A percentile compares a stretch with the other conserved stretches of the same genome.
Conservation (phyloP, 495 filamentous ascomycete species). For the Aspergillus olivimuriae region DNA sequence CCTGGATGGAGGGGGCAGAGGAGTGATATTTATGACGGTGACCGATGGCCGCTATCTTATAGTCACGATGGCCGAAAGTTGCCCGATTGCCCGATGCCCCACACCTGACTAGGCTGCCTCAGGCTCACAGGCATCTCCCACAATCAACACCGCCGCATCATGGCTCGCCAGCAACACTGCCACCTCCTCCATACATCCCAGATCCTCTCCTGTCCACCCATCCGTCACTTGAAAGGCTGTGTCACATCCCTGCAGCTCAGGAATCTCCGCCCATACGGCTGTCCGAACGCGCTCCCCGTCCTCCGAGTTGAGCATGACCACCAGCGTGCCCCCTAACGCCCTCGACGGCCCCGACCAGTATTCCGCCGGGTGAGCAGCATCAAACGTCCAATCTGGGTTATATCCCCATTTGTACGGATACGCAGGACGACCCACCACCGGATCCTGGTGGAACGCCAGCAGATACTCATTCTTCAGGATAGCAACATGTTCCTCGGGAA, state of each 20-base stretch:
- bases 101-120: too few species aligned
- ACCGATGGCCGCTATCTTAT: too few species aligned
- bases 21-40: too few species aligned
- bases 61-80: too few species aligned
- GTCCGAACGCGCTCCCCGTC: conserved; percentile 28
- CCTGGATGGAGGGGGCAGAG: too few species aligned
- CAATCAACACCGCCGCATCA: not conserved
- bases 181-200: not conserved
- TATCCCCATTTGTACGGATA: conserved; percentile 62
- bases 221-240: conserved; percentile 43
- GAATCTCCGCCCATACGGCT: conserved; percentile 48
- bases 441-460: conserved; percentile 59
- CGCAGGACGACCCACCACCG: conserved; percentile 42
- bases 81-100: too few species aligned
- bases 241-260: conserved; percentile 32
- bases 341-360: conserved; percentile 52
- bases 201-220: conserved; percentile 44
- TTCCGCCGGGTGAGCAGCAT: conserved; percentile 50
- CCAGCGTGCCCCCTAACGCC: conserved; percentile 40
- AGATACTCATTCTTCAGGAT: conserved; percentile 55
- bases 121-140: not conserved
- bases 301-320: conserved; percentile 49
- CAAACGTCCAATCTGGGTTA: conserved; percentile 57
- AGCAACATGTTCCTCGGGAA: conserved; percentile 35
- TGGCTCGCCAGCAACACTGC: not conserved